A percentile compares a stretch with the other conserved stretches of the same genome.
These are phyloP conservation scores for Rhododendron vialii DNA, from an alignment of 148 eudicot genomes.

Conservation along the genomic window DNA sequence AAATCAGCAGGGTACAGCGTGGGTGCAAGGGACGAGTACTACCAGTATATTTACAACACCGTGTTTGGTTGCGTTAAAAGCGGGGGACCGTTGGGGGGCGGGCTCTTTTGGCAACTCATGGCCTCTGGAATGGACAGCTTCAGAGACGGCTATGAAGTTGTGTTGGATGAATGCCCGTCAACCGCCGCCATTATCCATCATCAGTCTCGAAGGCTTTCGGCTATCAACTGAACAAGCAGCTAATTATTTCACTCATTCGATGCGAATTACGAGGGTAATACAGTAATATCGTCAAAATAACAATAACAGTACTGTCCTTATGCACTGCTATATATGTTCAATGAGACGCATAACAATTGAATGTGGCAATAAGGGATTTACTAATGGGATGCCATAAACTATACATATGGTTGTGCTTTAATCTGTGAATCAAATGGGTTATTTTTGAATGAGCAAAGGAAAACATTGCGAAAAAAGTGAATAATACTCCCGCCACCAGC, in stretches of 20 bases:
- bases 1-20: constrained; percentile 21
- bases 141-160: constrained; percentile 30
- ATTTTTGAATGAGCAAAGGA: not conserved
- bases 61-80: constrained; percentile 14
- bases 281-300: not conserved
- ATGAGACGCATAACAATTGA: not conserved
- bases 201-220: constrained; percentile 15
- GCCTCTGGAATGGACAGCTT: constrained; percentile 28
- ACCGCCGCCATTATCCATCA: constrained; percentile 19
- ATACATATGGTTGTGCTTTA: not conserved
- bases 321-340: not conserved
- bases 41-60: constrained; percentile 12
- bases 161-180: constrained; percentile 22
- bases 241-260: not conserved
- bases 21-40: constrained; percentile 18
- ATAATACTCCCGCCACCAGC: too few species aligned
- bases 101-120: constrained; percentile 34
- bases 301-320: not conserved
- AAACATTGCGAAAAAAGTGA: not conserved
- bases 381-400: not conserved
- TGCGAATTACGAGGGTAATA: not conserved
- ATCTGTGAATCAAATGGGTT: not conserved
- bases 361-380: too few species aligned
- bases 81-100: constrained; percentile 26
- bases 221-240: not conserved